Evolutionary conservation across 306 rosid species (phyloP).

Genomic region (Sesbania bispinosa): DNA sequence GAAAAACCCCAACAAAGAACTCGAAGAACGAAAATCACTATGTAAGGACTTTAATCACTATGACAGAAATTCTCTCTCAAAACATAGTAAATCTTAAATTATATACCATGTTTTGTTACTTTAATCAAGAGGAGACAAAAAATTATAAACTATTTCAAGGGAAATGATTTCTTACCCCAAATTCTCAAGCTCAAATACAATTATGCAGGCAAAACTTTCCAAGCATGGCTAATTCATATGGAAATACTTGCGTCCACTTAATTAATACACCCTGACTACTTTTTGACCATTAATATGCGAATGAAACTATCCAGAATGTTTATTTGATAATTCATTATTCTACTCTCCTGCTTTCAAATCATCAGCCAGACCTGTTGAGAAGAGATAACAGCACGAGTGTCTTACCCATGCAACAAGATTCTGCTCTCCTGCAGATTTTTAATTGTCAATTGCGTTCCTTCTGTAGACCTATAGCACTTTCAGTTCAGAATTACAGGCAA

Average conservation of each 20-base stretch:
- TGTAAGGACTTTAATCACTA: neutral
- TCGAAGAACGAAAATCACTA: neutral
- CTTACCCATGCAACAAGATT: conserved; percentile 45
- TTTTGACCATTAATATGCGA: neutral
- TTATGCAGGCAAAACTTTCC: neutral
- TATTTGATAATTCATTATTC: neutral
- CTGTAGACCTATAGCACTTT: neutral
- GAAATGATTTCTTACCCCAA: neutral
- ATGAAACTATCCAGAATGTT: neutral
- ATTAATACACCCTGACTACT: neutral
- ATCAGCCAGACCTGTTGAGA: neutral
- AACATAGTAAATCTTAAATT: too few relatives aligned
- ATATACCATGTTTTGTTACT: too few relatives aligned
- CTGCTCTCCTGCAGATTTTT: conserved; percentile 54
- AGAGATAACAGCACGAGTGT: neutral
- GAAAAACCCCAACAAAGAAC: too few relatives aligned
- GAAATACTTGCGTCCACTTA: neutral
- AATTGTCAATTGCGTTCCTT: conserved; percentile 54
- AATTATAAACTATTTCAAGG: neutral
- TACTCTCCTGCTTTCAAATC: neutral
- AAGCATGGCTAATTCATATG: neutral
- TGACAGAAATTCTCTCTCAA: neutral
- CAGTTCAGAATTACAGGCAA: neutral
- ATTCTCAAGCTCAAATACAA: neutral
- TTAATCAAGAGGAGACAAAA: neutral